Conservation (phyloP, 2,329 filamentous ascomycete genomes). For the Pseudocercospora eumusae region DNA sequence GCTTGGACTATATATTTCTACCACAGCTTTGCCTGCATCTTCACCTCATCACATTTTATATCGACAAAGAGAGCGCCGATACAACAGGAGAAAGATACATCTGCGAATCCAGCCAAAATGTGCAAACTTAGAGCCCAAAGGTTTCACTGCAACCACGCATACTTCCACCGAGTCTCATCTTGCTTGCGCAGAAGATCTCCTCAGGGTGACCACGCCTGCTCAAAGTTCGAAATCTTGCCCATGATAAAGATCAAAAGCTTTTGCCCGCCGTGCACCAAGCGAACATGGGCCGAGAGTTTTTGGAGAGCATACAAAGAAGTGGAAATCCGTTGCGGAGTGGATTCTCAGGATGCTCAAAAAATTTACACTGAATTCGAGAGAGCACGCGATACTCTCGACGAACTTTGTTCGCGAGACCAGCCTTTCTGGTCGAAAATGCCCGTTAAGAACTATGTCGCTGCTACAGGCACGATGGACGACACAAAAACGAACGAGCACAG, state of each 20-base stretch:
- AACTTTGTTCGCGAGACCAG: background rate
- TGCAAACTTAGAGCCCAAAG: background rate
- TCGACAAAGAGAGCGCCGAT: background rate
- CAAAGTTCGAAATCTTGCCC: background rate
- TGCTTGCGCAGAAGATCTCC: background rate
- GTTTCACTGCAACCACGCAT: background rate
- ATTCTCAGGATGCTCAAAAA: background rate
- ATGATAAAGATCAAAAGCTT: background rate
- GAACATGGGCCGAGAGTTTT: background rate
- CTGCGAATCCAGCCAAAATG: background rate
- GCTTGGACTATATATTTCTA: background rate
- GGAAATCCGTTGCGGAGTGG: background rate
- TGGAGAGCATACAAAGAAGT: background rate
- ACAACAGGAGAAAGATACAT: background rate
- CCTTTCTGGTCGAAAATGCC: conserved; percentile 4
- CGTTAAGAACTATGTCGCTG: background rate
- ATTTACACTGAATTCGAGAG: background rate
- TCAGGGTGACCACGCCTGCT: background rate
- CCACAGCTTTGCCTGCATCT: background rate
- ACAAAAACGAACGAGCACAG: background rate
- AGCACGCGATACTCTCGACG: background rate
- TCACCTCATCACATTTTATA: background rate
- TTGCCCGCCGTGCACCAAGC: background rate
- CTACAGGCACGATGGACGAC: background rate
- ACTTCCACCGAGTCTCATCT: background rate